Base-by-base conservation (phyloP, 1,139 yeast genomes). In the Hanseniaspora gamundiae region DNA sequence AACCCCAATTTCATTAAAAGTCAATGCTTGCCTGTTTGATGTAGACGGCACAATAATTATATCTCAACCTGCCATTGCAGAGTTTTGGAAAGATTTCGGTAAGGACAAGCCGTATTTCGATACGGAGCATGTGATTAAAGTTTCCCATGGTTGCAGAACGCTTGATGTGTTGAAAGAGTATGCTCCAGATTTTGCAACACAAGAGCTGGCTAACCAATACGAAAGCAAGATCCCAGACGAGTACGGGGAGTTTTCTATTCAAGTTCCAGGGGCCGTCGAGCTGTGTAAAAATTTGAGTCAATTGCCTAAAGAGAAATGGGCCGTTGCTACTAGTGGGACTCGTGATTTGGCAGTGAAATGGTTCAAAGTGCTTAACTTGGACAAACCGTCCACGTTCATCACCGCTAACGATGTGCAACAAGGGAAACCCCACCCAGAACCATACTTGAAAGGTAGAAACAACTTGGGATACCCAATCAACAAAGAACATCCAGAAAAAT, bases 341-440 rank as follows among this genome's bases (percentile, higher is more conserved):
- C 69, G 71, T 53, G 80, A 76, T 39, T 71, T 84, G 68, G 94
- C 94, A 43, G 68, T 78, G 51, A 77, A 80, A 55, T 85, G 94
- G 93, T 76, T 84, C 59, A 71, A 73, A 57, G 70, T 80, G 57
- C 71, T 82, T 59, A 69, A 75, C 47, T 72, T 76, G 51, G 70
- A 68, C 50, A 67, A 71, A 61, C 94, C 94, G 46, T 76, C 77
- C 51, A 72, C 75, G 45, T 83, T 83, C 69, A 79, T 83, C 57
- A 80, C 91, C 38, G 91, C 93, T 45, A 87, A 80, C 63, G 73
- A 77, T 64, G 88, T 82, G 48, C 66, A 73, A 48, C 70, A 74
- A 58, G 94, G 94, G 61, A 81, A 81, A 69, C 94, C 94, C 42
- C 73, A 82, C 63, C 94, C 94, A 22, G 77, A 78, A 68, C 93